These are phyloP conservation scores for Talaromyces amestolkiae DNA, from an alignment of 2,329 filamentous ascomycete genomes.

Conservation along the genomic window DNA sequence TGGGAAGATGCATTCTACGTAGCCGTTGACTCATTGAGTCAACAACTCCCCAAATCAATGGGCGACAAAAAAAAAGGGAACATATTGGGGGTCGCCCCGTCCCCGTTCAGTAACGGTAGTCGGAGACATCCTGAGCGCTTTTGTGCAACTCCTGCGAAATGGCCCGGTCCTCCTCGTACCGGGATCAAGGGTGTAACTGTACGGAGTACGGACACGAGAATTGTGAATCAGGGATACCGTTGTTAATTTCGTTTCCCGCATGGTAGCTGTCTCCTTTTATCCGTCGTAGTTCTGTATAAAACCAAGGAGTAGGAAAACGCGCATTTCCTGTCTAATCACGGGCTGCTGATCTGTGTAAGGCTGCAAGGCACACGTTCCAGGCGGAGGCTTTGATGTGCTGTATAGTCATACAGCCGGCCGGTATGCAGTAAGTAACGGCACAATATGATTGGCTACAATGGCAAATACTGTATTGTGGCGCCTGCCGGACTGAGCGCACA, in stretches of 20 bases:
- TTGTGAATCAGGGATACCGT: background rate
- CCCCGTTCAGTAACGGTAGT: background rate
- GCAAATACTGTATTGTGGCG: background rate
- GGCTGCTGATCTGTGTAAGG: slow-evolving; percentile 4
- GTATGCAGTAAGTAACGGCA: background rate
- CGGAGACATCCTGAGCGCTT: background rate
- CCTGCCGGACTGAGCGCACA: background rate
- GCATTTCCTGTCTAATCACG: background rate
- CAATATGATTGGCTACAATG: background rate
- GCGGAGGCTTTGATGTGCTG: background rate
- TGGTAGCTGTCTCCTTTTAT: background rate
- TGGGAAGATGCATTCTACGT: background rate
- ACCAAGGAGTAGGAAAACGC: background rate
- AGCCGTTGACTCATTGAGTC: background rate
- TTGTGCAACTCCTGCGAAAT: background rate
- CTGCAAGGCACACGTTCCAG: slow-evolving; percentile 5
- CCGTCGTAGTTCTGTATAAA: background rate
- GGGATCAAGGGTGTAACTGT: background rate
- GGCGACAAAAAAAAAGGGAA: background rate
- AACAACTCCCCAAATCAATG: background rate
- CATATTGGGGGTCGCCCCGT: background rate
- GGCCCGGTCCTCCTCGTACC: too few relatives aligned
- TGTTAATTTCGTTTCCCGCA: background rate
- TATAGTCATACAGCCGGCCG: background rate
- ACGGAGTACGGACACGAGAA: background rate